Base-by-base conservation (phyloP, 208 protist genomes). In the Naegleria lovaniensis region DNA sequence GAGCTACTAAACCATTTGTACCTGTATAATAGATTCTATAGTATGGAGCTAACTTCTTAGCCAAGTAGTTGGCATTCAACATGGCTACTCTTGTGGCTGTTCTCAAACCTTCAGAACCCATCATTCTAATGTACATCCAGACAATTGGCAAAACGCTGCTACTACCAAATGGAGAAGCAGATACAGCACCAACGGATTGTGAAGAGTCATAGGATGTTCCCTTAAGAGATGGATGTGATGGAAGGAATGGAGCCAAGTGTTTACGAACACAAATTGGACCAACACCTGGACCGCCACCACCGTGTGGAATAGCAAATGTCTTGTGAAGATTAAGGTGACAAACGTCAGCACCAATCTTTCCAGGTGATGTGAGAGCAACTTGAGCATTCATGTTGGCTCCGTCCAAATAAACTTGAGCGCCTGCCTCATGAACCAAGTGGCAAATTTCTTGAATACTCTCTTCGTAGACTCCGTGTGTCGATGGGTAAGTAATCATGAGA, bases 301-400 rank as follows among this genome's bases (percentile, higher is more conserved):
- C 96, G 55, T 94, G 92, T 39, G 92, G 93, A 90, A 94, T 94
- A 83, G 91, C 93, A 43, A 88, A 91, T n/a, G 98, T 99, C 95
- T 99, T 99, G 96, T 99, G 98, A 51, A 99, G 94, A 95, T 99
- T 99, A 55, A 99, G 94, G 92, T 99, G 98, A 93, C 97, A 99
- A 33, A 99, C 98, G 93, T 99, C 98, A 0, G 97, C 98, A 76
- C 98, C 98, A 91, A 98, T 96, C 92, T 97, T 96, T 90, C 97
- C 98, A n/a, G 98, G 98, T 33, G 95, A 94, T 43, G 94, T 97
- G 85, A 98, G 96, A 59, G 97, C 98, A 13, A 98, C 95, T 89
- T 98, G 96, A 38, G 98, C 98, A 93, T 99, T 99, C 92, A 99
- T 95, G 95, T 99, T 99, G 39, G 98, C 98, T 39, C 98, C 98